phyloP scores from a whole-genome alignment of 495 filamentous ascomycete genomes.

The Chlorociboria aeruginascens region DNA sequence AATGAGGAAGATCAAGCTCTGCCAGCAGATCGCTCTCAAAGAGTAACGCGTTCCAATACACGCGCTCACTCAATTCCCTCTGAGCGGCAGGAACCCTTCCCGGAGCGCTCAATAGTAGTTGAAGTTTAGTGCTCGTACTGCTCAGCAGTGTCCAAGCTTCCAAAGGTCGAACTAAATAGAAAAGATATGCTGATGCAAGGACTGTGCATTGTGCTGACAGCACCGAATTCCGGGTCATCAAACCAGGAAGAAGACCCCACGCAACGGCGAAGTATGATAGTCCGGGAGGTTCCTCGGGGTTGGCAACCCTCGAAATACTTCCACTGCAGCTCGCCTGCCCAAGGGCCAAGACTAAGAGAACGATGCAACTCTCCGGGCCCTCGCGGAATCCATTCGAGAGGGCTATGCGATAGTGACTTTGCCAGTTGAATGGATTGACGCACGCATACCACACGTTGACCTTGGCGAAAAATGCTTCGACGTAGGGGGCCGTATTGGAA shows the following conservation, averaged over 20 bases:
- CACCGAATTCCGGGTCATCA: conserved; percentile 70
- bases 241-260: conserved; percentile 61
- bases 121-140: conserved; percentile 68
- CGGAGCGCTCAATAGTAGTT: conserved; percentile 60
- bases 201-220: conserved; percentile 68
- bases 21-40: conserved; percentile 75
- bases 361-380: conserved; percentile 71
- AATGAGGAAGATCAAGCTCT: conserved; percentile 71
- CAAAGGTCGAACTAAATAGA: conserved; percentile 68
- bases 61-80: conserved; percentile 58
- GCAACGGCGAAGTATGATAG: conserved; percentile 69
- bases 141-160: conserved; percentile 75
- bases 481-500: conserved; percentile 61
- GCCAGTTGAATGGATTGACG: conserved; percentile 74
- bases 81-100: conserved; percentile 55
- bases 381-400: conserved; percentile 60
- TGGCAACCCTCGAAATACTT: conserved; percentile 60
- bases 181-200: conserved; percentile 66
- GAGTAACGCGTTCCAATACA: conserved; percentile 75
- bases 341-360: conserved; percentile 66
- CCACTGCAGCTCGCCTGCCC: conserved; percentile 58
- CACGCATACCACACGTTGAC: conserved; percentile 81
- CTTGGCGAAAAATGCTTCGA: conserved; percentile 64
- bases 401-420: conserved; percentile 60
- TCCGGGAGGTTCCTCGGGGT: conserved; percentile 63